Evolutionary conservation across 225 moss, liverwort and hornwort species (phyloP).

Genomic region (Climacium dendroides): DNA sequence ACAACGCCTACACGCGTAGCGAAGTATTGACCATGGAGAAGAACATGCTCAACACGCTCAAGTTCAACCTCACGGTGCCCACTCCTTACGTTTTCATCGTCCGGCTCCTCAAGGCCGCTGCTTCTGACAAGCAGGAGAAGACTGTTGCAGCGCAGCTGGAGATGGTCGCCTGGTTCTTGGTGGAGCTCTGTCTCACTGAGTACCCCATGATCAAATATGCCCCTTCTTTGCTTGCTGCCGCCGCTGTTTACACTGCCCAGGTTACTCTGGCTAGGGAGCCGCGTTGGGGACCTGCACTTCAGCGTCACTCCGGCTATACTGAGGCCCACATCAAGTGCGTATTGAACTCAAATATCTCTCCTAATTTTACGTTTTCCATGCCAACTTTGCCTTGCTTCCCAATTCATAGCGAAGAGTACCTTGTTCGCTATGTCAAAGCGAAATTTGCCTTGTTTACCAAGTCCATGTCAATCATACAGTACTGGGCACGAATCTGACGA

Average conservation of each 20-base stretch:
- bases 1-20: constrained; percentile 68
- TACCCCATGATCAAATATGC: constrained; percentile 68
- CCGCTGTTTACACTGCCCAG: constrained; percentile 66
- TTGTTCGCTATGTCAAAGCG: too few relatives aligned
- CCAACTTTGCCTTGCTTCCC: too few relatives aligned
- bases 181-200: constrained; percentile 82
- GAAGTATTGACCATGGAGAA: constrained; percentile 95
- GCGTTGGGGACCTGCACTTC: constrained; percentile 63
- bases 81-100: constrained; percentile 93
- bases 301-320: constrained; percentile 64
- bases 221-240: constrained; percentile 71
- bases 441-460: too few relatives aligned
- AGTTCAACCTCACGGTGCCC: constrained; percentile 87
- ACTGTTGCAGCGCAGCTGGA: constrained; percentile 21
- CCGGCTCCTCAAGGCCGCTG: constrained; percentile 72
- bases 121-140: constrained; percentile 58
- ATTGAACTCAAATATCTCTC: neutral
- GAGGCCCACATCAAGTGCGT: constrained; percentile 50
- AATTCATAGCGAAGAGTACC: neutral
- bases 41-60: constrained; percentile 74
- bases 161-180: constrained; percentile 60
- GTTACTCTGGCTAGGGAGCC: constrained; percentile 33
- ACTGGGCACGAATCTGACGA: neutral
- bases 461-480: rapidly evolving
- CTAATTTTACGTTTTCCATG: too few relatives aligned